phyloP scores from a whole-genome alignment of 768 basidiomycete genomes.

The Pisolithus microcarpus region DNA sequence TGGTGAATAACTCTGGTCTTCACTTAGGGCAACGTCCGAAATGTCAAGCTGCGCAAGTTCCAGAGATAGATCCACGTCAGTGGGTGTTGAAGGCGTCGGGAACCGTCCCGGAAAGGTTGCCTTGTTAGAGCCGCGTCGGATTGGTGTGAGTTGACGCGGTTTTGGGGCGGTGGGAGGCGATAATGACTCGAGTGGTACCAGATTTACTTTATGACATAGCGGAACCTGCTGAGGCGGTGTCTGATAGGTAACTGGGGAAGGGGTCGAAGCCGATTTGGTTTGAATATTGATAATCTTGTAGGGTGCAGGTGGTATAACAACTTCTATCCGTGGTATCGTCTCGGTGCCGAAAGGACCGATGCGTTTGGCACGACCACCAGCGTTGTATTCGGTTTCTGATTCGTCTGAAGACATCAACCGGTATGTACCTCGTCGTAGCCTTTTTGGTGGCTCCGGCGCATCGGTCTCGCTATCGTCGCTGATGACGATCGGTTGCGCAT shows the following conservation, averaged over 20 bases:
- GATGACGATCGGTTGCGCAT: conserved; percentile 14
- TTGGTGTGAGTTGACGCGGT: conserved; percentile 63
- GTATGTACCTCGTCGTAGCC: conserved; percentile 11
- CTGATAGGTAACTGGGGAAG: conserved; percentile 9
- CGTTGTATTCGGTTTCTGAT: conserved; percentile 31
- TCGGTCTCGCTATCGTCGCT: conserved; percentile 26
- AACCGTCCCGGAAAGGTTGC: conserved; percentile 31
- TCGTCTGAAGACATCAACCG: conserved; percentile 43
- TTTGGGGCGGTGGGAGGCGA: conserved; percentile 26
- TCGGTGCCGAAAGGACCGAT: conserved; percentile 7
- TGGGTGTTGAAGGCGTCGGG: conserved; percentile 51
- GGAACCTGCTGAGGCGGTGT: not conserved
- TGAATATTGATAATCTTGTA: conserved; percentile 13
- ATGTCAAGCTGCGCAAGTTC: conserved; percentile 37
- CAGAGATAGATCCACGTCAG: conserved; percentile 39
- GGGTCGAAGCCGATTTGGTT: conserved; percentile 3
- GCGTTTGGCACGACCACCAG: conserved; percentile 1
- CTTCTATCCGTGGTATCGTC: conserved; percentile 29
- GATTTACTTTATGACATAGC: not conserved
- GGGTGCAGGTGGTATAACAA: conserved; percentile 34
- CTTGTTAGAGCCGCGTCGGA: conserved; percentile 38
- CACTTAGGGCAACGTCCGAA: conserved; percentile 40
- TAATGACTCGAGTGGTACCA: conserved; percentile 2
- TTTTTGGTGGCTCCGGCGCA: conserved; percentile 14
- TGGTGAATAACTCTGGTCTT: conserved; percentile 33